These are phyloP conservation scores for Globisporangium rhizosaccharum DNA, from an alignment of 352 stramenopile genomes.

Conservation along the genomic window DNA sequence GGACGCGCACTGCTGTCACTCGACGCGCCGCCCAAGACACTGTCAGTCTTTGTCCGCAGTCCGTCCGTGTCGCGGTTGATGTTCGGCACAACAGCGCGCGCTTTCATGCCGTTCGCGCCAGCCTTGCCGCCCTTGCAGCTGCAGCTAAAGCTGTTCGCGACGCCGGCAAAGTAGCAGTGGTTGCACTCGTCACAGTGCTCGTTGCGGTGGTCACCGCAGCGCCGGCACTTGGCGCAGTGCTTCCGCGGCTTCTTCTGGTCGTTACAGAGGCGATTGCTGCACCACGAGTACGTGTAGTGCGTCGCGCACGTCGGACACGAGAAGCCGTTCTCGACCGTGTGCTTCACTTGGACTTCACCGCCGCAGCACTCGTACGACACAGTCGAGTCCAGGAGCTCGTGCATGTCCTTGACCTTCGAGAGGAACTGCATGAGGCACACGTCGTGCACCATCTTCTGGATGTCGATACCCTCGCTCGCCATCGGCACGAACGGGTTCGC, in stretches of 20 bases:
- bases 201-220: slow-evolving; percentile 74
- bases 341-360: slow-evolving; percentile 56
- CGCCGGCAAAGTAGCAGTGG: slow-evolving; percentile 81
- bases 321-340: slow-evolving; percentile 58
- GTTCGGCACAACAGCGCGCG: slow-evolving; percentile 45
- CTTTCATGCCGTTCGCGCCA: slow-evolving; percentile 29
- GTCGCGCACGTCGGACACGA: slow-evolving; percentile 47
- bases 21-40: too few species aligned
- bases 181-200: slow-evolving; percentile 80
- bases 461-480: slow-evolving; percentile 58
- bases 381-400: slow-evolving; percentile 67
- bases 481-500: slow-evolving; percentile 79
- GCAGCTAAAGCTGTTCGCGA: slow-evolving; percentile 80
- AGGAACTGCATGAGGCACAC: slow-evolving; percentile 80
- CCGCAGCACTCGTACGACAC: slow-evolving; percentile 60
- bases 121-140: slow-evolving; percentile 46
- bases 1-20: background rate
- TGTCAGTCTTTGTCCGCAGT: slow-evolving; percentile 4
- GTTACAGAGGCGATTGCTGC: slow-evolving; percentile 65
- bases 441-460: slow-evolving; percentile 59
- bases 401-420: slow-evolving; percentile 82
- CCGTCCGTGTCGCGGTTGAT: slow-evolving; percentile 11
- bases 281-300: slow-evolving; percentile 80
- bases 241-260: slow-evolving; percentile 76
- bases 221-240: slow-evolving; percentile 73